Percentiles rank a stretch among this genome's conserved stretches.
Conservation (phyloP, 805 yeast genomes). For the Torulaspora maleeae region DNA sequence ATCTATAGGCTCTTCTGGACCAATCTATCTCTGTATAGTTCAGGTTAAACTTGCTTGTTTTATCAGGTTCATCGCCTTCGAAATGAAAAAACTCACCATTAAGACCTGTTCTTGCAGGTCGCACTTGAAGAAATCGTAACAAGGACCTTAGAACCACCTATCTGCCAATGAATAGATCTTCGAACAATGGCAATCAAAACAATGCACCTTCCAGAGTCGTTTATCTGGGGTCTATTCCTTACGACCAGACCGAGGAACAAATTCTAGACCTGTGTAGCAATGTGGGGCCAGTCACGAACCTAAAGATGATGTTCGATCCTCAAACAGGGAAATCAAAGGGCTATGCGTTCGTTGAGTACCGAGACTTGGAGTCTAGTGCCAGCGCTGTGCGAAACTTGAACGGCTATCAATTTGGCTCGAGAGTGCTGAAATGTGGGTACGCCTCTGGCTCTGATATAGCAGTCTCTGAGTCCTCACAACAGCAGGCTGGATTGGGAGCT, state of each 20-base stretch:
- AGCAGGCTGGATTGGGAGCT: slow-evolving; percentile 3
- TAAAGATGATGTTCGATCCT: slow-evolving; percentile 77
- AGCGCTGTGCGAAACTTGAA: slow-evolving; percentile 87
- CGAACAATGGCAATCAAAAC: slow-evolving; percentile 16
- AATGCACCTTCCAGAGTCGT: slow-evolving; percentile 44
- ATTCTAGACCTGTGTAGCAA: slow-evolving; percentile 78
- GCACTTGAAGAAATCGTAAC: background rate
- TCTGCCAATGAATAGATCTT: slow-evolving; percentile 14
- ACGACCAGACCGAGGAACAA: slow-evolving; percentile 91
- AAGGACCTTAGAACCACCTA: background rate
- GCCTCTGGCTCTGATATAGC: slow-evolving; percentile 47
- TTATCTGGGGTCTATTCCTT: slow-evolving; percentile 84
- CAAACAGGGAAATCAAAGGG: slow-evolving; percentile 90
- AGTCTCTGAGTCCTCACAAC: slow-evolving; percentile 10
- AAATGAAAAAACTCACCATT: slow-evolving; percentile 2
- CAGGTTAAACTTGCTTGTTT: background rate
- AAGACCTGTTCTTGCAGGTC: background rate
- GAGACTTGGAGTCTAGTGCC: slow-evolving; percentile 79
- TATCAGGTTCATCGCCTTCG: slow-evolving; percentile 5
- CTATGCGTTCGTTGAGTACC: slow-evolving; percentile 79
- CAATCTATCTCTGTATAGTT: background rate
- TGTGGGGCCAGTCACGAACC: slow-evolving; percentile 78
- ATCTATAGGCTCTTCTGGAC: background rate
- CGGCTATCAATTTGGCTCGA: slow-evolving; percentile 66
- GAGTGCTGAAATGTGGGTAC: slow-evolving; percentile 71